Evolutionary conservation across 1,139 yeast genomes (phyloP).

Genomic region (Sugiyamaella grinbergsii): DNA sequence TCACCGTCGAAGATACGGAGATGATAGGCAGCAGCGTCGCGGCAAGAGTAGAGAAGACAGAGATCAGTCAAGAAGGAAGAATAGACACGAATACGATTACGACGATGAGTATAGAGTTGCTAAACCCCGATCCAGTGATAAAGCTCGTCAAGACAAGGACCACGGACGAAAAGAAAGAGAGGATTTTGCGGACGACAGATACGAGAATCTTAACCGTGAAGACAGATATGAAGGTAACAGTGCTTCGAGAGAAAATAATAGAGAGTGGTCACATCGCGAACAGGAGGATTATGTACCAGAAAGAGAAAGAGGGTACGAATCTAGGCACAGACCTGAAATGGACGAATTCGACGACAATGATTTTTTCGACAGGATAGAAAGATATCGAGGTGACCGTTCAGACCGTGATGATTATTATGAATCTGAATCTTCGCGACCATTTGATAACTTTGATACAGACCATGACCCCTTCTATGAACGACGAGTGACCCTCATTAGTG

Average conservation of each 20-base stretch:
- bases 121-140: neutral
- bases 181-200: neutral
- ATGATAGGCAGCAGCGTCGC: neutral
- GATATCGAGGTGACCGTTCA: neutral
- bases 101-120: neutral
- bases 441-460: neutral
- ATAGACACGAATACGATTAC: neutral
- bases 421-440: neutral
- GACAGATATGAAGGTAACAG: slow-evolving; percentile 2
- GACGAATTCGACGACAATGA: slow-evolving; percentile 6
- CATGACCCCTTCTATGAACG: slow-evolving; percentile 12
- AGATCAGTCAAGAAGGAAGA: slow-evolving; percentile 1
- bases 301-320: neutral
- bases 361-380: slow-evolving; percentile 2
- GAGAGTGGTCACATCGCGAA: neutral
- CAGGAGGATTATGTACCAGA: neutral
- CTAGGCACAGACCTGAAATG: neutral
- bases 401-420: slow-evolving; percentile 6
- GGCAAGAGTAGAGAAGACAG: too few species aligned
- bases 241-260: slow-evolving; percentile 2
- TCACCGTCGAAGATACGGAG: slow-evolving; percentile 10
- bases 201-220: neutral
- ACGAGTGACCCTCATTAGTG: slow-evolving; percentile 5
- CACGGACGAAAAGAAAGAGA: neutral
- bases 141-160: neutral